Percentiles rank a stretch among this genome's conserved stretches.
phyloP scores from a whole-genome alignment of 345 rosid species.

The Acer campestre region DNA sequence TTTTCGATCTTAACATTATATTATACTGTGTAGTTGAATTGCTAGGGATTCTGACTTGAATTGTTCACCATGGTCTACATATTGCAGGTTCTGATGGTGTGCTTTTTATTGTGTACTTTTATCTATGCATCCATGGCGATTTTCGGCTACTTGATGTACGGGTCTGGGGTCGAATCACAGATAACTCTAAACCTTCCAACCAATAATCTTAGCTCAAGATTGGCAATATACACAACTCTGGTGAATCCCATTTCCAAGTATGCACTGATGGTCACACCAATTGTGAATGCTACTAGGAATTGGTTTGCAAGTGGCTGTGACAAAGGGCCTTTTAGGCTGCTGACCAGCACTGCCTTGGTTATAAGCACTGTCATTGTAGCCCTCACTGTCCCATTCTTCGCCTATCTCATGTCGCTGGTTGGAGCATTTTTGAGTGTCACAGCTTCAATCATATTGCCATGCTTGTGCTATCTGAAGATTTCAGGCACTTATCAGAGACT shows the following conservation, averaged over 20 bases:
- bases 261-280: slow-evolving; percentile 61
- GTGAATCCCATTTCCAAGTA: slow-evolving; percentile 63
- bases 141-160: slow-evolving; percentile 66
- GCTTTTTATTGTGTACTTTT: slow-evolving; percentile 53
- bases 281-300: slow-evolving; percentile 41
- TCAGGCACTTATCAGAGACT: slow-evolving; percentile 37
- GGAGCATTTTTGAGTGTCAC: slow-evolving; percentile 63
- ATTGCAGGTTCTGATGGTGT: slow-evolving; percentile 52
- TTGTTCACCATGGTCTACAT: no score
- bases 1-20: no score
- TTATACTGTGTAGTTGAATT: no score
- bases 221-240: slow-evolving; percentile 72
- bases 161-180: slow-evolving; percentile 48
- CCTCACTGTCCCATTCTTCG: slow-evolving; percentile 50
- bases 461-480: slow-evolving; percentile 58
- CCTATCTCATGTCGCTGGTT: slow-evolving; percentile 55
- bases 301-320: slow-evolving; percentile 30
- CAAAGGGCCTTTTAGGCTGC: slow-evolving; percentile 25
- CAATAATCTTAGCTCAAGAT: slow-evolving; percentile 43
- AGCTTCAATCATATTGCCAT: slow-evolving; percentile 52
- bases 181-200: slow-evolving; percentile 61
- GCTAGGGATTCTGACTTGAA: no score
- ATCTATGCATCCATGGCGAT: slow-evolving; percentile 56
- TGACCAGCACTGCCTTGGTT: slow-evolving; percentile 47
- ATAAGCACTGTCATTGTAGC: slow-evolving; percentile 53